Conservation (phyloP, 345 rosid species). For the Melaleuca quinquenervia region DNA sequence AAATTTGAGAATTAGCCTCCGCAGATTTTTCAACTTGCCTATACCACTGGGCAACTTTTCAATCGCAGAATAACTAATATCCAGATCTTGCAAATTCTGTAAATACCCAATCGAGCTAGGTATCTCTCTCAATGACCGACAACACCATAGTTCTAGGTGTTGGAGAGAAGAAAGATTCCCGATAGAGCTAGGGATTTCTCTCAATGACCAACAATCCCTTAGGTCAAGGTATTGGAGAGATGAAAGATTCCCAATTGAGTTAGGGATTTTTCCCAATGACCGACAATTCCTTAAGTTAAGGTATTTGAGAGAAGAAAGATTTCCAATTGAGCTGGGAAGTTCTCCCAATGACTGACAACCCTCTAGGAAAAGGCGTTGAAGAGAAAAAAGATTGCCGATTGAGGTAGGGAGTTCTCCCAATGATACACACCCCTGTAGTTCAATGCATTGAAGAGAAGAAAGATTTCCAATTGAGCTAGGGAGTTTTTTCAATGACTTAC, state of each 20-base stretch:
- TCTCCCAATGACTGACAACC: accelerated
- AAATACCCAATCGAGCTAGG: neutral
- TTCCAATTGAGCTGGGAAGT: neutral
- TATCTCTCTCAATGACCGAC: neutral
- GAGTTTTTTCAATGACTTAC: too few species aligned
- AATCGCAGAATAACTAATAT: accelerated
- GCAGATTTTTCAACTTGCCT: neutral
- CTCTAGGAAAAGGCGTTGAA: too few species aligned
- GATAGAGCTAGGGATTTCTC: neutral
- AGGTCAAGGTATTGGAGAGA: too few species aligned
- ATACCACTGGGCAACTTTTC: neutral
- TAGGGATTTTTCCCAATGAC: too few species aligned
- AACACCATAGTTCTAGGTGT: neutral
- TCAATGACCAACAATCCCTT: accelerated
- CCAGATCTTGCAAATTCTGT: neutral
- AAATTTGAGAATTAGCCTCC: neutral
- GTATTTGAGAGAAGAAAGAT: neutral
- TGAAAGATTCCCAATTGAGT: too few species aligned
- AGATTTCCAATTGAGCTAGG: too few species aligned
- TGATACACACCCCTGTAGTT: too few species aligned
- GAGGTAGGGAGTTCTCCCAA: too few species aligned
- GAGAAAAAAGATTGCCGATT: too few species aligned
- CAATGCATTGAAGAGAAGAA: too few species aligned
- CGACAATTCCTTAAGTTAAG: accelerated
- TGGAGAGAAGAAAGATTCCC: neutral